Evolutionary conservation across 2,329 filamentous ascomycete genomes (phyloP).

Genomic region (Aureobasidium namibiae): DNA sequence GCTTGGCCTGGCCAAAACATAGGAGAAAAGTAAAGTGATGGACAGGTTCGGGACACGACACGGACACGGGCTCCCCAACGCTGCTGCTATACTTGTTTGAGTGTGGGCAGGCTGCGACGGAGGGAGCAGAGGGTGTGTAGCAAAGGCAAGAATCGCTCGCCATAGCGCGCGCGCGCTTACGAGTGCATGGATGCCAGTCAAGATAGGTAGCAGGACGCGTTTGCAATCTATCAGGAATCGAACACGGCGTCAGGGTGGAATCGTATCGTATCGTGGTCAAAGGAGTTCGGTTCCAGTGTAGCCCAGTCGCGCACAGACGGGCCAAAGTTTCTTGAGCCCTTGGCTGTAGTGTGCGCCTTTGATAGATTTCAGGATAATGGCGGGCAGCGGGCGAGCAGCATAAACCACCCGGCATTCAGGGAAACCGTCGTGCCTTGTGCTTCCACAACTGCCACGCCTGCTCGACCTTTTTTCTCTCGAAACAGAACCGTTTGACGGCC

Average conservation of each 20-base stretch:
- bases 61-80: background rate
- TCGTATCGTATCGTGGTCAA: background rate
- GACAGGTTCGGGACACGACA: conserved; percentile 1
- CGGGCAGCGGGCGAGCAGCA: background rate
- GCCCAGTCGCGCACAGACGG: conserved; percentile 6
- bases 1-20: conserved; percentile 11
- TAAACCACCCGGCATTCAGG: conserved; percentile 4
- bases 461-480: background rate
- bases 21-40: conserved; percentile 9
- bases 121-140: background rate
- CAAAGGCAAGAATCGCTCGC: background rate
- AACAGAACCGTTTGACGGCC: conserved; percentile 7
- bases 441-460: background rate
- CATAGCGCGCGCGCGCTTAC: background rate
- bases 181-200: background rate
- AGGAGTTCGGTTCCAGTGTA: background rate
- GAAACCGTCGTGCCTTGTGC: conserved; percentile 8
- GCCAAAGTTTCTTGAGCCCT: background rate
- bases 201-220: background rate
- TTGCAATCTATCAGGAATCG: conserved; percentile 7
- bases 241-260: background rate
- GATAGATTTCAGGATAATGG: background rate
- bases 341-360: background rate
- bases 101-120: background rate
- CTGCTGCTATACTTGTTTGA: background rate